Conservation (phyloP, 2,329 filamentous ascomycete genomes). For the Teratosphaeria gauchensis region DNA sequence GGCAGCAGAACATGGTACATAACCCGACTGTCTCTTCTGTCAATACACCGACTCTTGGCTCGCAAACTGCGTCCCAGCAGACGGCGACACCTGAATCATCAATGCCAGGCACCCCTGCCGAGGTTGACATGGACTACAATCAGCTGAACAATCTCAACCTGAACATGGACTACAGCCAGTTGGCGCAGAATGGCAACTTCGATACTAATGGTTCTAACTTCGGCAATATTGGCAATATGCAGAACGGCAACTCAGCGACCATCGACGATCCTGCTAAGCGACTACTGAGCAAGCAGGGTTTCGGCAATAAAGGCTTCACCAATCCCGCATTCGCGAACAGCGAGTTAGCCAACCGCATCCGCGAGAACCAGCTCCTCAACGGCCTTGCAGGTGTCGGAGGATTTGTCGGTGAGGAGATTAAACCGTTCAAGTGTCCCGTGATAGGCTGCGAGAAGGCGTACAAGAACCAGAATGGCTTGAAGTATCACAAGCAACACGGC, state of each 20-base stretch:
- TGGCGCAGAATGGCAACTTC: conserved; percentile 31
- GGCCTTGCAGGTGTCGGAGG: conserved; percentile 37
- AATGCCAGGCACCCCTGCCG: conserved; percentile 58
- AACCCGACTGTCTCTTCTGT: conserved; percentile 96
- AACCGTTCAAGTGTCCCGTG: conserved; percentile 94
- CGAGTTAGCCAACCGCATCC: conserved; percentile 58
- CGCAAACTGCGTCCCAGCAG: conserved; percentile 55
- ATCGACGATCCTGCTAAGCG: conserved; percentile 95
- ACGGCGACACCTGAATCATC: conserved; percentile 56
- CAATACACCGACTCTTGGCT: conserved; percentile 84
- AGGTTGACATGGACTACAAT: conserved; percentile 38
- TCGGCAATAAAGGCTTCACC: conserved; percentile 42
- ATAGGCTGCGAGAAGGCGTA: conserved; percentile 99
- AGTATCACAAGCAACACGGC: conserved; percentile 81
- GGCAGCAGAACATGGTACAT: conserved; percentile 60
- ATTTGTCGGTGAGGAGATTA: conserved; percentile 74
- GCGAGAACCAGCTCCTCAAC: conserved; percentile 54
- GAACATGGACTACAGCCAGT: conserved; percentile 22
- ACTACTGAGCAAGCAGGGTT: conserved; percentile 69
- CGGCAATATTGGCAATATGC: conserved; percentile 53
- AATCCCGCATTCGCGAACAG: conserved; percentile 62
- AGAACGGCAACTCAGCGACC: conserved; percentile 36
- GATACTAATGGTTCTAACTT: conserved; percentile 13
- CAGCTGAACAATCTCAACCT: conserved; percentile 32
- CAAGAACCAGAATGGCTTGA: conserved; percentile 98